Base-by-base conservation (phyloP, 73 alveolate genomes). In the Paramecium biaurelia region DNA sequence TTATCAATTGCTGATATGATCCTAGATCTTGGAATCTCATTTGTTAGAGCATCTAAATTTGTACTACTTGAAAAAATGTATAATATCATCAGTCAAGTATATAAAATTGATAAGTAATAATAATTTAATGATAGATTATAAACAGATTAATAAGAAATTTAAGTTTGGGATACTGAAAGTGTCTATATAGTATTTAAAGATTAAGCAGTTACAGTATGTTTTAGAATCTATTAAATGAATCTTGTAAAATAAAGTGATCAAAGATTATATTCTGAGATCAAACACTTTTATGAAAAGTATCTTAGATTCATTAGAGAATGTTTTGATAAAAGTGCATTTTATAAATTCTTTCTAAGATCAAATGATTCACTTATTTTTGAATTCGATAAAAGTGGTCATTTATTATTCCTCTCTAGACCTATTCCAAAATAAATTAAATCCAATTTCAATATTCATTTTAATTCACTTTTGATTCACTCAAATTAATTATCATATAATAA, bases 351-450 rank as follows among this genome's bases (percentile, higher is more conserved):
- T 42, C 32, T 79, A 9, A 79, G 90, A 79, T 79, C 90, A 41
- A 79, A 79, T 45, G 90, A 79, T 45, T 79, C 90, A 8, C 72
- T 79, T 7, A 79, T 79, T 18, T 79, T 79, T 42, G 90, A 79
- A 45, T 79, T 79, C 49, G 90, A 79, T 45, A 79, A 79, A 34
- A 79, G 90, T 79, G 90, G 90, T 21, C 90, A 47, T 45, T 45
- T 79, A 24, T 24, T 79, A 12, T 79, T 79, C 15, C 56, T 79
- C 9, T 79, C 90, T 3, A 79, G 90, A 45, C 90, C 90, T 3
- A 79, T 79, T 5, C 90, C 90, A 11, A 8, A 21, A 79, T 34
- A 41, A 34, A 79, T 79, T 1, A 79, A 79, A 79, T 12, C 45
- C 2, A 41, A 79, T 43, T 79, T 79, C 30, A 79, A 47, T 24